Conservation (phyloP, 1,139 yeast species). For the Tardiomyces depauwii region DNA sequence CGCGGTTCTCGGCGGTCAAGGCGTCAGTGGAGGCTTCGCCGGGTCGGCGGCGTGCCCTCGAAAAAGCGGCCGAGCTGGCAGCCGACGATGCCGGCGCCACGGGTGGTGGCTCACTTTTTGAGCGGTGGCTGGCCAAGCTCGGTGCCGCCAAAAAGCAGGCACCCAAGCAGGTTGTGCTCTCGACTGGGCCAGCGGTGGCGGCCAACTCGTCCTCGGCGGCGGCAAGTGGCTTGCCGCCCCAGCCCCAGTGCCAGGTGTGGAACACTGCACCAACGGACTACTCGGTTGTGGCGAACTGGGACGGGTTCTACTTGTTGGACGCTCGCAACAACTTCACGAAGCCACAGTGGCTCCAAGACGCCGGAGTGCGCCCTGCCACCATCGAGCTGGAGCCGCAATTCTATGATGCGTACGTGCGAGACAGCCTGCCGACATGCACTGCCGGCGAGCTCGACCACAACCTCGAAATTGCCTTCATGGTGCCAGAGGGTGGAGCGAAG, state of each 20-base stretch:
- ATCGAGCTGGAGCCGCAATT: constrained; percentile 5
- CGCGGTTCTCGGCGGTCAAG: constrained; percentile 8
- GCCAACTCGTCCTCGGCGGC: too few species aligned
- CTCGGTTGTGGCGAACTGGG: constrained; percentile 26
- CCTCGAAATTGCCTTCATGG: not conserved
- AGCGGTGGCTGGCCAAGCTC: not conserved
- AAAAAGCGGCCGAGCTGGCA: not conserved
- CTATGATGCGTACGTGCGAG: not conserved
- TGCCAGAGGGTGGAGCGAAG: too few species aligned
- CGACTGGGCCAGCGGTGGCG: too few species aligned
- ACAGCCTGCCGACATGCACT: not conserved
- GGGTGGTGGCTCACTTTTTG: too few species aligned
- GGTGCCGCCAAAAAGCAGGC: constrained; percentile 1
- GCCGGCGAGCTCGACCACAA: not conserved
- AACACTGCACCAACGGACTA: constrained; percentile 1
- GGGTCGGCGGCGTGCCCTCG: constrained; percentile 1
- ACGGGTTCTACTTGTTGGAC: constrained; percentile 23
- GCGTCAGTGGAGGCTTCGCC: constrained; percentile 4
- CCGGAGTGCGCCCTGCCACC: not conserved
- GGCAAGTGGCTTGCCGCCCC: too few species aligned
- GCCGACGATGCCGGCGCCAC: too few species aligned
- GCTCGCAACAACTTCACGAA: constrained; percentile 3
- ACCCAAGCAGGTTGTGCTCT: not conserved
- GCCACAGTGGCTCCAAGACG: constrained; percentile 7
- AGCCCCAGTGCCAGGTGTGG: too few species aligned